Percentiles rank a stretch among this genome's conserved stretches.
phyloP scores from a whole-genome alignment of 1,284 basidiomycete genomes.

The Tausonia pullulans region DNA sequence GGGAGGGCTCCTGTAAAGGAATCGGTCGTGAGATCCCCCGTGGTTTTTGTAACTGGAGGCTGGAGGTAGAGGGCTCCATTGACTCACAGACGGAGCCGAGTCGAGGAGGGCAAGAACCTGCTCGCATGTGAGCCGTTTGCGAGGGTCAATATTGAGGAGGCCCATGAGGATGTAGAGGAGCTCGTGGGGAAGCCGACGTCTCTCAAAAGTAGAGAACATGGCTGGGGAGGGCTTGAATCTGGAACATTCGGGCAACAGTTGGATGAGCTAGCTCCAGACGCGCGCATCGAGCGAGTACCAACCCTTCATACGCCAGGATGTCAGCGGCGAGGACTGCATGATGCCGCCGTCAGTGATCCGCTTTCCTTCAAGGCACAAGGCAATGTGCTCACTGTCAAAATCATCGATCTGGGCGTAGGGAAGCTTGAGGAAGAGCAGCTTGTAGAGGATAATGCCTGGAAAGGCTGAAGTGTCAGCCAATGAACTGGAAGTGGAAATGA shows the following conservation, averaged over 20 bases:
- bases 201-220: constrained; percentile 47
- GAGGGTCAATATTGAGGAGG: constrained; percentile 51
- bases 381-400: constrained; percentile 38
- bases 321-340: background rate
- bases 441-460: constrained; percentile 73
- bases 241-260: background rate
- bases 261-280: no score
- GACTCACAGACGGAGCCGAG: no score
- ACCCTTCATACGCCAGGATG: background rate
- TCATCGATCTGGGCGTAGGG: constrained; percentile 57
- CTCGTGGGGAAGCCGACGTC: constrained; percentile 54
- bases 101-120: no score
- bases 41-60: no score
- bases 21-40: no score
- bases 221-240: constrained; percentile 51
- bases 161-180: constrained; percentile 60
- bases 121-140: constrained; percentile 41
- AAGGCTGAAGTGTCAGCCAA: background rate
- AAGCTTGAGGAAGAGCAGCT: constrained; percentile 73
- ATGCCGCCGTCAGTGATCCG: constrained; percentile 50
- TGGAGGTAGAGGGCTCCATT: no score
- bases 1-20: no score
- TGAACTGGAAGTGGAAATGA: no score
- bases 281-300: background rate
- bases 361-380: constrained; percentile 46